Evolutionary conservation across 1,139 yeast genomes (phyloP).

Genomic region (Blastobotrys proliferans): DNA sequence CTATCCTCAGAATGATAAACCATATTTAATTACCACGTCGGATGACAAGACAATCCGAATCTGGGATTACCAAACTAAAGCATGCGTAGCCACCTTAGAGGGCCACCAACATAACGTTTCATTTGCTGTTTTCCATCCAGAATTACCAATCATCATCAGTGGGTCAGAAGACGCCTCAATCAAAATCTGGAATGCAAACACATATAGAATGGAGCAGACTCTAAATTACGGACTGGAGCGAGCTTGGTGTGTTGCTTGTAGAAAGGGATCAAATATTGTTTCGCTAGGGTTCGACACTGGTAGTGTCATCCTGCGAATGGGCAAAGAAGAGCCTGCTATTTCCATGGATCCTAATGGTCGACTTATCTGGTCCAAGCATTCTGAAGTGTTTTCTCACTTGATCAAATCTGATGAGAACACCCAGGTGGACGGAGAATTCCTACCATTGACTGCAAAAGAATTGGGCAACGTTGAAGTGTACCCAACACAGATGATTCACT

Average conservation of each 20-base stretch:
- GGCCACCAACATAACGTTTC: conserved; percentile 95
- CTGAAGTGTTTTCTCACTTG: conserved; percentile 81
- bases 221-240: conserved; percentile 89
- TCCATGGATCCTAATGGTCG: conserved; percentile 94
- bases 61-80: conserved; percentile 97
- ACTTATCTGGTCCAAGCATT: conserved; percentile 84
- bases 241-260: conserved; percentile 90
- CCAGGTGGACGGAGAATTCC: conserved; percentile 65
- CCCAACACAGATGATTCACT: conserved; percentile 82
- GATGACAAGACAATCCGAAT: conserved; percentile 88
- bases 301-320: conserved; percentile 76
- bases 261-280: conserved; percentile 71
- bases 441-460: conserved; percentile 77
- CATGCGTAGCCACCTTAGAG: conserved; percentile 88
- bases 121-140: conserved; percentile 95
- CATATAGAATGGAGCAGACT: conserved; percentile 87
- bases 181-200: conserved; percentile 86
- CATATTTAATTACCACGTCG: conserved; percentile 86
- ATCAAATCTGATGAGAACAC: conserved; percentile 60
- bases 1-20: conserved; percentile 96
- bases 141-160: conserved; percentile 80
- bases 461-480: conserved; percentile 88
- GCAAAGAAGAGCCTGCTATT: conserved; percentile 89
- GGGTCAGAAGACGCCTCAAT: conserved; percentile 91
- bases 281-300: conserved; percentile 97